Evolutionary conservation across 345 rosid species (phyloP).

Genomic region (Lepidium sativum): DNA sequence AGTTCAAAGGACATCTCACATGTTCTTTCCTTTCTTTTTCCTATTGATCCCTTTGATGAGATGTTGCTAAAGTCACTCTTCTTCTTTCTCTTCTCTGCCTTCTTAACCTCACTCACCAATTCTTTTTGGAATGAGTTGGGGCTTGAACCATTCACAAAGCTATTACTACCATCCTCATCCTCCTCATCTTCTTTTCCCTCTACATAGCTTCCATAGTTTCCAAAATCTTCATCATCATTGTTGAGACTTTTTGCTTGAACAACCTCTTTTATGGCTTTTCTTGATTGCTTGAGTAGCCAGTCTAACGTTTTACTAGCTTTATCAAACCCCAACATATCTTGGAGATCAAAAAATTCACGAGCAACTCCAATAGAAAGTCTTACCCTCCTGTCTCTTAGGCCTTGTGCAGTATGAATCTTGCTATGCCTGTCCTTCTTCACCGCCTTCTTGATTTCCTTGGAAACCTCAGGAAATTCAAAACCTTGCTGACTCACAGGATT

Average conservation of each 20-base stretch:
- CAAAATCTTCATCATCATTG: background rate
- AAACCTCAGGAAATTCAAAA: conserved; percentile 6
- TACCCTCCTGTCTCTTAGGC: conserved; percentile 76
- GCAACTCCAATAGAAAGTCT: conserved; percentile 67
- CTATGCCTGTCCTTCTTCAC: conserved; percentile 64
- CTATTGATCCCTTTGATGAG: conserved; percentile 37
- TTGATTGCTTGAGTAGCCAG: conserved; percentile 63
- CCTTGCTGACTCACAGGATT: conserved; percentile 4
- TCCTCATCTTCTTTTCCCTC: conserved; percentile 4
- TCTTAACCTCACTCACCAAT: conserved; percentile 13
- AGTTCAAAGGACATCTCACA: too few relatives aligned
- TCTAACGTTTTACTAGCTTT: conserved; percentile 80
- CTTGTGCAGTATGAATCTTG: conserved; percentile 72
- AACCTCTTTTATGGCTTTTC: conserved; percentile 45
- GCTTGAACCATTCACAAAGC: conserved; percentile 15
- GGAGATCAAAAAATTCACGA: conserved; percentile 75
- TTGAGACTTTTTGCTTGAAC: conserved; percentile 13
- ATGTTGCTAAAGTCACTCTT: conserved; percentile 12
- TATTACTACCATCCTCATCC: conserved; percentile 10
- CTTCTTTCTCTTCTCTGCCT: conserved; percentile 17
- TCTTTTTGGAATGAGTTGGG: conserved; percentile 8
- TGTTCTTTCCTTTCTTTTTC: conserved; percentile 50
- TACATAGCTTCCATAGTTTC: background rate
- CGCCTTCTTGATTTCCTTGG: conserved; percentile 16
- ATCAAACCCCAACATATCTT: conserved; percentile 77